Percentiles rank a stretch among this genome's conserved stretches.
Evolutionary conservation across 2,329 filamentous ascomycete species (phyloP).

Genomic region (Macroventuria anomochaeta): DNA sequence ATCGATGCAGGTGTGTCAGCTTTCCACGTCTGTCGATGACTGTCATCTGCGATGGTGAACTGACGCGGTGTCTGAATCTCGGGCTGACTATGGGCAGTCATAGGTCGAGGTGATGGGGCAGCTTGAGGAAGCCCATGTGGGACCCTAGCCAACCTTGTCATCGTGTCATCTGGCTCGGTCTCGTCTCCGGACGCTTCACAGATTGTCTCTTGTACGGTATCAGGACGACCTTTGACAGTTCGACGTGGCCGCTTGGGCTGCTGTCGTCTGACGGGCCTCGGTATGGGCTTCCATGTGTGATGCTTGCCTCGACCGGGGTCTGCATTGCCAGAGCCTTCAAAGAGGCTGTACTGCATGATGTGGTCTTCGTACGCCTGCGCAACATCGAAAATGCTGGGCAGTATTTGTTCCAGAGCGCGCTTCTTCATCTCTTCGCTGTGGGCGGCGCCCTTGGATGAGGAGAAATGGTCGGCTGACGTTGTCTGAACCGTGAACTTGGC

Average conservation of each 20-base stretch:
- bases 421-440: slow-evolving; percentile 38
- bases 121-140: not conserved
- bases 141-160: not conserved
- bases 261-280: slow-evolving; percentile 25
- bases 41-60: not conserved
- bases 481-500: slow-evolving; percentile 31
- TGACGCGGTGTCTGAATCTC: not conserved
- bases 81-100: not conserved
- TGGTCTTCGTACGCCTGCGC: slow-evolving; percentile 41
- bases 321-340: slow-evolving; percentile 27
- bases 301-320: slow-evolving; percentile 31
- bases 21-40: not conserved
- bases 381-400: slow-evolving; percentile 40
- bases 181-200: slow-evolving; percentile 26
- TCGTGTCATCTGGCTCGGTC: slow-evolving; percentile 32
- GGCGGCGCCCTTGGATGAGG: slow-evolving; percentile 30
- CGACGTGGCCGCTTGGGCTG: slow-evolving; percentile 22
- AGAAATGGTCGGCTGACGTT: slow-evolving; percentile 34
- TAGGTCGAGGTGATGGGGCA: not conserved
- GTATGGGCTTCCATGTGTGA: slow-evolving; percentile 32
- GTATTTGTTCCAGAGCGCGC: slow-evolving; percentile 32
- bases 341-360: slow-evolving; percentile 32
- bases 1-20: not conserved
- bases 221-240: not conserved
- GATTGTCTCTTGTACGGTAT: not conserved